Base-by-base conservation (phyloP, 768 basidiomycete species). In the Pleurotus salmoneostramineus region DNA sequence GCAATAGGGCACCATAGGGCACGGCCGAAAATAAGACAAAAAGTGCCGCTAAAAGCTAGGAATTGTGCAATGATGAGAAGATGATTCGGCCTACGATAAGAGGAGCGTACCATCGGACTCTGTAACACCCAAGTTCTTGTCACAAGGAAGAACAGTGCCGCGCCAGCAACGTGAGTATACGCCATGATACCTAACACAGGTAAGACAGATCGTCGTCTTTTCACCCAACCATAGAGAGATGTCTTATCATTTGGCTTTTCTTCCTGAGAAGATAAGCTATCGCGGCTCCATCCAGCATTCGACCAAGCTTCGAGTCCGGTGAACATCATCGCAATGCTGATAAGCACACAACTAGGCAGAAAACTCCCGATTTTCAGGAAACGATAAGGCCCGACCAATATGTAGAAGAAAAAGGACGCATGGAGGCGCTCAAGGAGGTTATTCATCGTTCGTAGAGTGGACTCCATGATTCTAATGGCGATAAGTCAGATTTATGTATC, bases 371-470 rank as follows among this genome's bases (percentile, higher is more conserved):
- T 93, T 68, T 95, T 91, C 63, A 93, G 81, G 73, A 96, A 97
- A 1, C 78, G 80, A 37, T 77, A 72, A 2, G 77, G 73, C 17
- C 69, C 74, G 11, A 88, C 81, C 59, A 93, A 73, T 60, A 98
- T 77, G 73, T 95, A 98, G 75, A 98, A 95, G 77, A 98, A 98
- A 73, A 96, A 95, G 0, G 96, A 98, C 1, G 95, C 95, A 69
- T 99, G 97, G 17, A 98, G 83, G 12, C 97, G 86, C 68, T 99
- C 97, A 15, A 98, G 80, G 5, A 98, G 81, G 67, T 99, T 99
- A 72, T 97, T 98, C 68, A 87, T 83, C 11, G 95, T 91, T 58
- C 95, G 83, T 34, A 97, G 78, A 11, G 90, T 86, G 1, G 93
- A 94, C 73, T 99, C 97, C 37, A 95, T 67, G 46, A 88, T 80